Conservation (phyloP, 306 rosid genomes). For the Acacia confusa region DNA sequence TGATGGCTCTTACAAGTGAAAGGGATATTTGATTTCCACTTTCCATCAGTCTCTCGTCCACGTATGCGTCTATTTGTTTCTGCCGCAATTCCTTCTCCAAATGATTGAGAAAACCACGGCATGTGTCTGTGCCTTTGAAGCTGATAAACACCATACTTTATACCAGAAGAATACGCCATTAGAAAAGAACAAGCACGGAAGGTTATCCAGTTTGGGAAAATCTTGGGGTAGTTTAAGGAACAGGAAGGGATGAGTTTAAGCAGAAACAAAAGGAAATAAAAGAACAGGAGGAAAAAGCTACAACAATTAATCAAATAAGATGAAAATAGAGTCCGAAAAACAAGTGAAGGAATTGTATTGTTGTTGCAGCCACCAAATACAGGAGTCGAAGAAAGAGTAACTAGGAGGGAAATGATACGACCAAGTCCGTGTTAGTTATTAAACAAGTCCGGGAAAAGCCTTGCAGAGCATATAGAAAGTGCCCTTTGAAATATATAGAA, state of each 20-base stretch:
- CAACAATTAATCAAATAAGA: background rate
- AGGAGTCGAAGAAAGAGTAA: background rate
- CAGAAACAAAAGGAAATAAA: background rate
- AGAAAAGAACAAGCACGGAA: background rate
- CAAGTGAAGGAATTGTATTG: background rate
- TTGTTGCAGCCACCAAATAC: background rate
- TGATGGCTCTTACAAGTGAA: background rate
- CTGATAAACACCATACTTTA: background rate
- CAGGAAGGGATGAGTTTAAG: background rate
- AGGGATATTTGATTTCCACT: conserved; percentile 5
- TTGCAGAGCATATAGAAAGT: too few species aligned
- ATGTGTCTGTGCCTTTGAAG: conserved; percentile 1
- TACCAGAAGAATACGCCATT: background rate
- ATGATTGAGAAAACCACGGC: background rate
- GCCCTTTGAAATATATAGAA: too few species aligned
- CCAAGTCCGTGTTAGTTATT: background rate
- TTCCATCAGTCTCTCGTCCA: background rate
- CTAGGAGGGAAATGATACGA: background rate
- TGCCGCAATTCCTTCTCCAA: background rate
- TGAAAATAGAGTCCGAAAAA: background rate
- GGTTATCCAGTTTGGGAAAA: background rate
- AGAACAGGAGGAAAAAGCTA: background rate
- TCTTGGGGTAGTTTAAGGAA: background rate
- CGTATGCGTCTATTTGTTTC: background rate
- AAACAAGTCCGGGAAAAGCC: background rate